These are phyloP conservation scores for Garcia nutans DNA, from an alignment of 345 rosid species.

Conservation along the genomic window DNA sequence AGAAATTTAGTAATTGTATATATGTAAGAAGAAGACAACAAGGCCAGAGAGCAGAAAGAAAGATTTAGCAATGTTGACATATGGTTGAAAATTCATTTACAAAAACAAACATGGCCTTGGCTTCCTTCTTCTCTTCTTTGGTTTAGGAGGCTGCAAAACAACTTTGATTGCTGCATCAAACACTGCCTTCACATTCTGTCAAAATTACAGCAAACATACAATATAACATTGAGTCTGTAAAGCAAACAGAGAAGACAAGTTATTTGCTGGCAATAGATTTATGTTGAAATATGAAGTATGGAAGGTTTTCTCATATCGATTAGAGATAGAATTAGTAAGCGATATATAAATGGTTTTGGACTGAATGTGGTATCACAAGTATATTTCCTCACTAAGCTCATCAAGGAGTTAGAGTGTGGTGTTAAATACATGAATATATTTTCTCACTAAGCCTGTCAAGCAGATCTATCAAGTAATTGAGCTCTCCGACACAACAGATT, in stretches of 20 bases:
- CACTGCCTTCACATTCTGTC: slow-evolving; percentile 50
- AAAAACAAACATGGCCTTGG: slow-evolving; percentile 37
- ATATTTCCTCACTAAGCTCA: no score
- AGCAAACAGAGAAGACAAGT: not conserved
- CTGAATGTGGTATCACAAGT: no score
- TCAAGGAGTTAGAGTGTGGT: no score
- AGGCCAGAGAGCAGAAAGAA: not conserved
- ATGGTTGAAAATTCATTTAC: slow-evolving; percentile 12
- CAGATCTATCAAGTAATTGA: no score
- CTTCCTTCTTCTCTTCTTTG: slow-evolving; percentile 41
- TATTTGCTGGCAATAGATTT: not conserved
- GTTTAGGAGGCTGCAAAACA: slow-evolving; percentile 53
- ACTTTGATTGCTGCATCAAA: slow-evolving; percentile 57
- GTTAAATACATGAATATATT: no score
- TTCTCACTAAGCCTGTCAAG: no score
- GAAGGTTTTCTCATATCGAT: no score
- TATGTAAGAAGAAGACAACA: not conserved
- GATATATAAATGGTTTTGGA: no score
- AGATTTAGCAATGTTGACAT: not conserved
- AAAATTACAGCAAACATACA: not conserved
- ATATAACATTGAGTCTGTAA: not conserved
- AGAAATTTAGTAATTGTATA: not conserved
- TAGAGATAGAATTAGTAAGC: no score
- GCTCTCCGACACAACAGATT: no score
- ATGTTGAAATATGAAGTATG: no score